These are phyloP conservation scores for Farysia itapuensis DNA, from an alignment of 1,284 basidiomycete species.

Conservation along the genomic window DNA sequence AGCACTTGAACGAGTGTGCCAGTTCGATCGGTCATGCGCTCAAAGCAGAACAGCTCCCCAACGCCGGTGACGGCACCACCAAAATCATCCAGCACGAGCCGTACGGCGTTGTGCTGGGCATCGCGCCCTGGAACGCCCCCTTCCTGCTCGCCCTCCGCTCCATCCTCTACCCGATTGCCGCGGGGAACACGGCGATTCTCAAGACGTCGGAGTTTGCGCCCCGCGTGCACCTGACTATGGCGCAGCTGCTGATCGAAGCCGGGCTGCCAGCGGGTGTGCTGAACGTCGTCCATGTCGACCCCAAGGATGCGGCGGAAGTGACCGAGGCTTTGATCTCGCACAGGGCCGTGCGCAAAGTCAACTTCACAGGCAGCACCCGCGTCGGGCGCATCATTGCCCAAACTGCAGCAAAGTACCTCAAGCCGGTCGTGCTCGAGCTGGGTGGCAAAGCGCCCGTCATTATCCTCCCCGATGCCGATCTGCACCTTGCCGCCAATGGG, in stretches of 20 bases:
- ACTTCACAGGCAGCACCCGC: constrained; percentile 64
- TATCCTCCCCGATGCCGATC: constrained; percentile 68
- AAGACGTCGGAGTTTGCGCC: constrained; percentile 69
- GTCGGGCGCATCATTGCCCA: constrained; percentile 84
- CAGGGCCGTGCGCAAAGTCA: constrained; percentile 64
- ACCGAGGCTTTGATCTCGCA: constrained; percentile 67
- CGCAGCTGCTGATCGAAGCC: constrained; percentile 64
- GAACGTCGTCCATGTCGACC: constrained; percentile 67
- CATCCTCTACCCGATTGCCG: constrained; percentile 66
- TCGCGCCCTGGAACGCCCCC: constrained; percentile 56
- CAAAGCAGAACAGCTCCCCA: constrained; percentile 23
- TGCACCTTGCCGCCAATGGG: constrained; percentile 66
- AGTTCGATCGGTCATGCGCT: constrained; percentile 24
- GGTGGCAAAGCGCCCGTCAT: constrained; percentile 63
- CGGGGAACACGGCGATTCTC: constrained; percentile 70
- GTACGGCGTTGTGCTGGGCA: constrained; percentile 30
- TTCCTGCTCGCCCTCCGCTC: constrained; percentile 62
- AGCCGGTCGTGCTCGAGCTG: constrained; percentile 62
- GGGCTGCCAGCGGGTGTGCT: constrained; percentile 69
- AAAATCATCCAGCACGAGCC: constrained; percentile 41
- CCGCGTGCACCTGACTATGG: constrained; percentile 64
- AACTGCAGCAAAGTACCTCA: constrained; percentile 78
- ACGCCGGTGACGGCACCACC: constrained; percentile 17
- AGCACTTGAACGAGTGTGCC: constrained; percentile 12
- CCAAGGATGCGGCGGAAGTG: constrained; percentile 63